Base-by-base conservation (phyloP, 176 grass and related monocot genomes). In the Cenchrus americanus region DNA sequence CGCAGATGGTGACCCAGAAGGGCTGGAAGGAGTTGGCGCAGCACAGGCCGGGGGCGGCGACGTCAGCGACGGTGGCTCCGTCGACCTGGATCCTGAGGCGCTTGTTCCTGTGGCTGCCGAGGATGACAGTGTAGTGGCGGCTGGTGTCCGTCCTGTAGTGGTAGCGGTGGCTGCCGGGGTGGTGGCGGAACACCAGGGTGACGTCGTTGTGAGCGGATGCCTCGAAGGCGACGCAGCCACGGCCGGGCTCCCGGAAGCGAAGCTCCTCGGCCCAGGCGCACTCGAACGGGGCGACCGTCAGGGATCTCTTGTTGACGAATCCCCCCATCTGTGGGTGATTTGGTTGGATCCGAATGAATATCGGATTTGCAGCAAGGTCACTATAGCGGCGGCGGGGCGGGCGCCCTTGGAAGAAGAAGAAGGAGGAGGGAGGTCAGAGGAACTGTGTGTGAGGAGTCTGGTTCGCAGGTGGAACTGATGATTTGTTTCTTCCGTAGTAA, bases 1-100 rank as follows among this genome's bases (percentile, higher is more conserved):
- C 96, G 41, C 93, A 98, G 76, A 95, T 88, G 80, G 91, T 93
- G 70, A 98, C 88, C 96, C 96, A 95, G 80, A 95, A 98, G 84
- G 89, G 90, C 87, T 91, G 96, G 64, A 98, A 98, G 69, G 92
- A 92, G 21, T 92, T 94, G 18, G 92, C 88, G 82, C 84, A 89
- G 69, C 96, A 98, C 5, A 98, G 87, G 10, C 90, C 96, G 13
- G 85, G 50, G 57, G 91, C 90, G 26, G 91, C 89, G 81, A 88
- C 85, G 80, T 98, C 92, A 60, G 93, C 87, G 21, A 90, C 96
- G n/a, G 91, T 88, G 54, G 70, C 86, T n/a, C 92, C 96, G 51
- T 94, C 89, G 22, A 91, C 92, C 91, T 98, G 92, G 19, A 98
- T 98, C 86, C 90, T 98, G 64, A 98, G 64, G 22, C 96, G 86